phyloP scores from a whole-genome alignment of 208 protist genomes.

The Acanthamoeba triangularis region DNA sequence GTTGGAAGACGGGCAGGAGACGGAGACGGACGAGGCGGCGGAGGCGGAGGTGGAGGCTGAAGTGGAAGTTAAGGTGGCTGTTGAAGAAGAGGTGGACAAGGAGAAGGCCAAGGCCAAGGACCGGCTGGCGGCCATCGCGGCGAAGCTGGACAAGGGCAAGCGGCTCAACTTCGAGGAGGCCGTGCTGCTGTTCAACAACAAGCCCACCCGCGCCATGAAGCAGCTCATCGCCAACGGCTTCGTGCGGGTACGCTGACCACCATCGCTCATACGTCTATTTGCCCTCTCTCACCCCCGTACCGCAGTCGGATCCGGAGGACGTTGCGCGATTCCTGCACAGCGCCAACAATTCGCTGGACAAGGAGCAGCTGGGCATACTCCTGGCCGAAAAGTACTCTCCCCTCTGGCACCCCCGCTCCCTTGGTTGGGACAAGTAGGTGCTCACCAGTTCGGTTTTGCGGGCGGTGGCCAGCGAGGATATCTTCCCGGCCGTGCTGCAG shows the following conservation, averaged over 20 bases:
- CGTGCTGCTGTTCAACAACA: conserved; percentile 17
- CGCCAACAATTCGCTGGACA: conserved; percentile 49
- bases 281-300: background rate
- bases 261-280: too few species aligned
- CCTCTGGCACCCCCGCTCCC: background rate
- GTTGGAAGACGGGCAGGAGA: background rate
- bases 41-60: background rate
- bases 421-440: background rate
- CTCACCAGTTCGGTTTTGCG: background rate
- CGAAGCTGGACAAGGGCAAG: background rate
- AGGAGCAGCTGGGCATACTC: conserved; percentile 49
- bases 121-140: background rate
- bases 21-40: too few species aligned
- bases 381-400: background rate
- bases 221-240: conserved; percentile 16
- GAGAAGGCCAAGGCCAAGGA: background rate
- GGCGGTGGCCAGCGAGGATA: conserved; percentile 2
- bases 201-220: background rate
- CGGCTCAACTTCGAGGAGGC: conserved; percentile 26
- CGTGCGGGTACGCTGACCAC: background rate
- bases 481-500: background rate
- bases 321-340: conserved; percentile 55
- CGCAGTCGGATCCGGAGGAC: conserved; percentile 4
- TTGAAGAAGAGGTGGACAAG: background rate
- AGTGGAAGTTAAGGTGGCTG: background rate